A percentile compares a stretch with the other conserved stretches of the same genome.
Conservation (phyloP, 768 basidiomycete genomes). For the Calocera viscosa region DNA sequence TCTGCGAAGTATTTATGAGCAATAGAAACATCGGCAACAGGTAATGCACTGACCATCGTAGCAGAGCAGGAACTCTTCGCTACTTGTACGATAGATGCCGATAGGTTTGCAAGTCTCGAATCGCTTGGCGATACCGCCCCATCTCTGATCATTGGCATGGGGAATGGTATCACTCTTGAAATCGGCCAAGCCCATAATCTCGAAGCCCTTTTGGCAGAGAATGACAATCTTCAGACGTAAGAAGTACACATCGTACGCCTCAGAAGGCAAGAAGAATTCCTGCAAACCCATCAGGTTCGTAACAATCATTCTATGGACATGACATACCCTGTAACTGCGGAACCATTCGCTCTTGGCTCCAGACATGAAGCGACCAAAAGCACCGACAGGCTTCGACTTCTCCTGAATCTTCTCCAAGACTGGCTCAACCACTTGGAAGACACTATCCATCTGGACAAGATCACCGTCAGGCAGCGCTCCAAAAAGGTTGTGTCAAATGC, state of each 20-base stretch:
- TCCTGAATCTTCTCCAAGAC: constrained; percentile 83
- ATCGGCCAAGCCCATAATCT: constrained; percentile 92
- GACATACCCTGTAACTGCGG: constrained; percentile 61
- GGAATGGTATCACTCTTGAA: constrained; percentile 86
- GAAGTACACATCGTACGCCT: constrained; percentile 83
- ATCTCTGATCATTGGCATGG: constrained; percentile 53
- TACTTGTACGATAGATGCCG: constrained; percentile 79
- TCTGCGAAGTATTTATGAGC: constrained; percentile 34
- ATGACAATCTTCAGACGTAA: constrained; percentile 88
- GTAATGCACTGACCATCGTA: constrained; percentile 55
- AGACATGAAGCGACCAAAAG: constrained; percentile 61
- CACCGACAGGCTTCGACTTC: constrained; percentile 53
- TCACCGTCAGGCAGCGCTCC: neutral
- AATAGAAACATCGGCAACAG: neutral
- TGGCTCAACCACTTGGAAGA: constrained; percentile 95
- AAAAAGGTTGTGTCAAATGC: neutral
- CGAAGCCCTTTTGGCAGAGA: constrained; percentile 85
- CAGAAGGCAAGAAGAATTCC: constrained; percentile 88
- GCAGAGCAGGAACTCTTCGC: constrained; percentile 79
- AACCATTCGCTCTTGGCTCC: constrained; percentile 86
- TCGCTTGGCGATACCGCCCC: constrained; percentile 60
- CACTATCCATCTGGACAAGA: constrained; percentile 58
- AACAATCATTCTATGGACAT: neutral
- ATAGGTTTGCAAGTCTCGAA: constrained; percentile 71
- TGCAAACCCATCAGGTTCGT: constrained; percentile 20